Percentiles rank a stretch among this genome's conserved stretches.
phyloP scores from a whole-genome alignment of 2,329 filamentous ascomycete genomes.

The Monilinia polystroma region DNA sequence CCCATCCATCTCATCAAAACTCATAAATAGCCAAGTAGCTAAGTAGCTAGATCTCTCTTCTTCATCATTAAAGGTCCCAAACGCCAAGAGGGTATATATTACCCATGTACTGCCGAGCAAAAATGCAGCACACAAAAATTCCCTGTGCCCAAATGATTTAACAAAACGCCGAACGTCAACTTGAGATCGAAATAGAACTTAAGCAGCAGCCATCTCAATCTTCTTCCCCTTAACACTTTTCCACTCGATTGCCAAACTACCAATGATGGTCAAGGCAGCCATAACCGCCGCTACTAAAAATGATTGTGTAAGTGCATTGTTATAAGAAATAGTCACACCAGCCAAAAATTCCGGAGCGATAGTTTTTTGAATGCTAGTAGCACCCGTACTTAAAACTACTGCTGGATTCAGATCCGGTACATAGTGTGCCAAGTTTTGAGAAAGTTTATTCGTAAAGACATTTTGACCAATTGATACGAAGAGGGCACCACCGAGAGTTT shows the following conservation, averaged over 20 bases:
- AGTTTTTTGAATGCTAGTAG: constrained; percentile 57
- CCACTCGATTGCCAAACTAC: constrained; percentile 21
- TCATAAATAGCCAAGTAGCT: neutral
- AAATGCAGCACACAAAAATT: neutral
- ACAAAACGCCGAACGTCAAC: neutral
- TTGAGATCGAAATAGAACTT: neutral
- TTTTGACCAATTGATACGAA: constrained; percentile 58
- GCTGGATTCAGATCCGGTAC: constrained; percentile 46
- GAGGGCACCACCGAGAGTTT: constrained; percentile 59
- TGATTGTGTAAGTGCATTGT: constrained; percentile 51
- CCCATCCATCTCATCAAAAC: neutral
- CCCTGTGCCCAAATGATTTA: neutral
- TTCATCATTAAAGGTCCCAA: neutral
- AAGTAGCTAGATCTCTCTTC: neutral
- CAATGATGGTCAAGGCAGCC: constrained; percentile 12
- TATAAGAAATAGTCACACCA: constrained; percentile 60
- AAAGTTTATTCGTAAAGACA: constrained; percentile 43
- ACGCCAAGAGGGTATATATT: constrained; percentile 15
- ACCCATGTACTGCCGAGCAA: neutral
- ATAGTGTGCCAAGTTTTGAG: constrained; percentile 41
- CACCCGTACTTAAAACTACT: constrained; percentile 49
- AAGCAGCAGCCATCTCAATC: constrained; percentile 37
- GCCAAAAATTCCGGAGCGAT: constrained; percentile 52
- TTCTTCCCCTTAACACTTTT: constrained; percentile 52
- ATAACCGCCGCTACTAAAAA: constrained; percentile 50